phyloP scores from a whole-genome alignment of 2,329 filamentous ascomycete genomes.

The Elsinoe fawcettii region DNA sequence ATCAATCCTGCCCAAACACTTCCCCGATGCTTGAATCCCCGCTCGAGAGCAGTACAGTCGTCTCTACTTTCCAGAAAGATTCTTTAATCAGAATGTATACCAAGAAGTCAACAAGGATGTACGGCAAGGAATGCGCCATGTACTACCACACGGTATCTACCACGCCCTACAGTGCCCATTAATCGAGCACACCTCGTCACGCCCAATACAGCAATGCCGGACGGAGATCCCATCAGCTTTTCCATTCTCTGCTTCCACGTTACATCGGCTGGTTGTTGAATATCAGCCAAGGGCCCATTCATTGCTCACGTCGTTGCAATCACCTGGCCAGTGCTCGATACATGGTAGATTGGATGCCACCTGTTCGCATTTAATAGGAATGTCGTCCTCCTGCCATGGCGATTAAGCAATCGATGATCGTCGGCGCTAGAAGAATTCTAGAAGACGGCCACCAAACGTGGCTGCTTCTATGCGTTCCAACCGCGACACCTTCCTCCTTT shows the following conservation, averaged over 20 bases:
- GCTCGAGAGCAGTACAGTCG: background rate
- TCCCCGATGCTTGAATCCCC: conserved; percentile 13
- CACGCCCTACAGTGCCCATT: background rate
- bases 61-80: background rate
- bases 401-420: conserved; percentile 11
- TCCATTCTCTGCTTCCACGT: conserved; percentile 6
- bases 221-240: background rate
- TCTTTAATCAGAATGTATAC: background rate
- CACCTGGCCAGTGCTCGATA: conserved; percentile 9
- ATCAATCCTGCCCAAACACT: conserved; percentile 14
- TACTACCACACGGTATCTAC: background rate
- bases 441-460: conserved; percentile 6
- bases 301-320: background rate
- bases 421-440: conserved; percentile 11
- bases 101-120: background rate
- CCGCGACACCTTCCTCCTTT: background rate
- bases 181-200: background rate
- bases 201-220: background rate
- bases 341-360: background rate
- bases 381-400: background rate
- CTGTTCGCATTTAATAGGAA: conserved; percentile 3
- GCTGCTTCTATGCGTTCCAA: background rate
- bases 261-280: conserved; percentile 8
- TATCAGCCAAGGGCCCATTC: background rate
- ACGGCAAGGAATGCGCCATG: conserved; percentile 1